Evolutionary conservation across 768 basidiomycete genomes (phyloP).

Genomic region (Russula virescens): DNA sequence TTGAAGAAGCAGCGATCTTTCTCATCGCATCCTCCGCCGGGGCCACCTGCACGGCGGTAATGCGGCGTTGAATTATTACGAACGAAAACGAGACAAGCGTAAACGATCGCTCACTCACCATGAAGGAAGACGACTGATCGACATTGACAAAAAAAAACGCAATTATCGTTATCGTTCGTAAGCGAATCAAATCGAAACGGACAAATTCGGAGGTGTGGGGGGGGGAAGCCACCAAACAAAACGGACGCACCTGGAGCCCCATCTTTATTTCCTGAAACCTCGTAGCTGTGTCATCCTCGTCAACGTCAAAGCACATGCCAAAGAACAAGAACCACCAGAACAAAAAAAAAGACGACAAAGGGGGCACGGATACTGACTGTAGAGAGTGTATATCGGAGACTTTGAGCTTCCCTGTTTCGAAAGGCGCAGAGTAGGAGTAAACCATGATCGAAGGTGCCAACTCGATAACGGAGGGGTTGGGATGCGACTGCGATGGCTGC

Average conservation of each 20-base stretch:
- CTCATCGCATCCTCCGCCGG: constrained; percentile 67
- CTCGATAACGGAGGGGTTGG: neutral
- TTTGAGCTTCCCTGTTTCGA: constrained; percentile 19
- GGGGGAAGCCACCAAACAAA: too few species aligned
- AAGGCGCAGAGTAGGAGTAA: constrained; percentile 18
- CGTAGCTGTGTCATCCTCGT: constrained; percentile 17
- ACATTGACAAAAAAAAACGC: neutral
- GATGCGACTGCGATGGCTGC: neutral
- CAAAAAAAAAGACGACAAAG: neutral
- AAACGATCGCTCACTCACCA: constrained; percentile 8
- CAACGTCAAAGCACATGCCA: neutral
- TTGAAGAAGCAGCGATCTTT: constrained; percentile 78
- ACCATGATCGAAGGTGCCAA: constrained; percentile 2
- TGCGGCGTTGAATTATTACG: neutral
- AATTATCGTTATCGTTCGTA: neutral
- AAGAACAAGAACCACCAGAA: neutral
- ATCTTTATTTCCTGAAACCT: constrained; percentile 21
- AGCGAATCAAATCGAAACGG: neutral
- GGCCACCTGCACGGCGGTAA: constrained; percentile 48
- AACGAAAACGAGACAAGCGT: neutral
- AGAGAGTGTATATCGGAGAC: constrained; percentile 24
- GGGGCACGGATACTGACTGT: constrained; percentile 10
- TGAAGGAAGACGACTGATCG: constrained; percentile 24
- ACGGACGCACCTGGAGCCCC: constrained; percentile 22
- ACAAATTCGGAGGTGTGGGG: too few species aligned